A percentile compares a stretch with the other conserved stretches of the same genome.
phyloP scores from a whole-genome alignment of 176 grass and related monocot genomes.

The Sorghum bicolor region DNA sequence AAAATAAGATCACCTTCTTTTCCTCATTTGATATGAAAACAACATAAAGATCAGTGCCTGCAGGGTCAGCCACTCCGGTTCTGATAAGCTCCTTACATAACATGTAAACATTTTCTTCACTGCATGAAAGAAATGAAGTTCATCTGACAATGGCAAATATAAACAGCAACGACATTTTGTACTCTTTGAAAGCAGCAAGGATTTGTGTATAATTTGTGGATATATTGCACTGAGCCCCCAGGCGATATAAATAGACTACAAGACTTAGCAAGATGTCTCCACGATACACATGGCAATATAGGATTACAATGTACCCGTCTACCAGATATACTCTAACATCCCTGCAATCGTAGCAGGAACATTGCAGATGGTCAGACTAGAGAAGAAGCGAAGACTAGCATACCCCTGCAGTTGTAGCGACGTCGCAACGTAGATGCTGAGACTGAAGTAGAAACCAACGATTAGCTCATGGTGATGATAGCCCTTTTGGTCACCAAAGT shows the following conservation, averaged over 20 bases:
- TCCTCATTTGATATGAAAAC: slow-evolving; percentile 88
- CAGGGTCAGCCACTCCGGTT: slow-evolving; percentile 51
- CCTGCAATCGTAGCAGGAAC: neutral
- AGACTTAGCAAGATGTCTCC: neutral
- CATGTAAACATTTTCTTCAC: slow-evolving; percentile 92
- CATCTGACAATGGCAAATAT: neutral
- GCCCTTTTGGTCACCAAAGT: neutral
- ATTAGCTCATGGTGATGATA: neutral
- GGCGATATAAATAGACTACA: neutral
- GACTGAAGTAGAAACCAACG: neutral
- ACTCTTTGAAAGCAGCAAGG: neutral
- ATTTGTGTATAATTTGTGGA: neutral
- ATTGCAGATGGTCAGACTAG: neutral
- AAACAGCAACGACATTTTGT: neutral
- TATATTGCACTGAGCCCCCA: neutral
- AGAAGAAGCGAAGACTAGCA: neutral
- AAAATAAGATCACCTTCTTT: slow-evolving; percentile 47
- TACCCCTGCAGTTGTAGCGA: neutral
- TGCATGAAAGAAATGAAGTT: slow-evolving; percentile 32
- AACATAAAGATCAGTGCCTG: slow-evolving; percentile 64
- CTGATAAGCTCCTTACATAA: slow-evolving; percentile 69
- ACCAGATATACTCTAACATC: neutral
- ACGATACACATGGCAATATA: neutral
- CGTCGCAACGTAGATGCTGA: neutral
- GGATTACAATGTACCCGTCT: neutral